Evolutionary conservation across 2,329 filamentous ascomycete genomes (phyloP).

Genomic region (Venturia nashicola): DNA sequence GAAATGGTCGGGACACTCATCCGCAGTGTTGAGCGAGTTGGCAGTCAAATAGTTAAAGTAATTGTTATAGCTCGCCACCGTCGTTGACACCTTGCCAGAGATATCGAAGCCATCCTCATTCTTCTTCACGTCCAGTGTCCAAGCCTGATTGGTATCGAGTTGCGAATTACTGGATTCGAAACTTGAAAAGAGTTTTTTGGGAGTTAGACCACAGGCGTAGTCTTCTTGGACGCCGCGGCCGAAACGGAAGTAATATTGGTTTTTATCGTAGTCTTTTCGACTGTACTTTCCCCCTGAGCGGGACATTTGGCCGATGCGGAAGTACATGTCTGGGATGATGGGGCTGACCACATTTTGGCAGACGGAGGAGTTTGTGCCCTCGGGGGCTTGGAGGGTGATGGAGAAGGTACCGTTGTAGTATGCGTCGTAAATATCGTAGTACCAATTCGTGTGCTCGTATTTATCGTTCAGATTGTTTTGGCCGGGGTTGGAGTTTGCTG

Average conservation of each 20-base stretch:
- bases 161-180: constrained; percentile 5
- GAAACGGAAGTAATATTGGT: constrained; percentile 6
- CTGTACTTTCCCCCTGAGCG: neutral
- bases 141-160: constrained; percentile 2
- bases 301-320: constrained; percentile 4
- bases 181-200: constrained; percentile 1
- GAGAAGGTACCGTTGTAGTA: constrained; percentile 3
- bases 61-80: constrained; percentile 5
- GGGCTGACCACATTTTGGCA: constrained; percentile 1
- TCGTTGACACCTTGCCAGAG: neutral
- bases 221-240: neutral
- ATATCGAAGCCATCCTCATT: neutral
- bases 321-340: neutral
- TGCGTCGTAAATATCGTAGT: constrained; percentile 8
- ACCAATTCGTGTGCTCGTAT: constrained; percentile 6
- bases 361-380: neutral
- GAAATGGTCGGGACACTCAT: constrained; percentile 7
- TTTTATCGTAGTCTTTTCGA: constrained; percentile 2
- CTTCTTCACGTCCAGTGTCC: neutral
- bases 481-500: neutral
- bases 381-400: neutral
- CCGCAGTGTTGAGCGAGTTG: neutral
- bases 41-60: constrained; percentile 5
- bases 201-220: neutral
- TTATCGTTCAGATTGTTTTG: constrained; percentile 1